Percentiles rank a stretch among this genome's conserved stretches.
Evolutionary conservation across 176 grass and related monocot genomes (phyloP).

Genomic region (Carex pumila): DNA sequence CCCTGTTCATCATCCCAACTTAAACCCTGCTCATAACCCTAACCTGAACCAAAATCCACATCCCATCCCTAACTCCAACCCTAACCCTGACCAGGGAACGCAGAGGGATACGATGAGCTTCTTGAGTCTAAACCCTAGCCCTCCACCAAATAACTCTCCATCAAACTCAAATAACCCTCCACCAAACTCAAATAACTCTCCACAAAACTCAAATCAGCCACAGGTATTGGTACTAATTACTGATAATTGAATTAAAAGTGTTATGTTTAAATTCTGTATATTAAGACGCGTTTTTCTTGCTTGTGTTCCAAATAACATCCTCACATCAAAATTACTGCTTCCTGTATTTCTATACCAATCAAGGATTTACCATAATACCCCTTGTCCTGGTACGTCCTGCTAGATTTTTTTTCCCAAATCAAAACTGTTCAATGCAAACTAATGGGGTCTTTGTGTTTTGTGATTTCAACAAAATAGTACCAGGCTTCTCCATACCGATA

Average conservation of each 20-base stretch:
- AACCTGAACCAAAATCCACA: background rate
- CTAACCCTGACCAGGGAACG: background rate
- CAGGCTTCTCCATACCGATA: background rate
- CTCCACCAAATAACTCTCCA: background rate
- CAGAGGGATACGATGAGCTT: conserved; percentile 1
- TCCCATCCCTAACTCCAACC: background rate
- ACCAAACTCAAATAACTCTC: background rate
- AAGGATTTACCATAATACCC: background rate
- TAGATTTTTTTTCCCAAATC: background rate
- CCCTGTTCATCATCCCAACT: background rate
- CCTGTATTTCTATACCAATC: background rate
- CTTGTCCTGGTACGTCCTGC: background rate
- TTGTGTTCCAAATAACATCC: background rate
- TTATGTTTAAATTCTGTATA: background rate
- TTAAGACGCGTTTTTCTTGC: background rate
- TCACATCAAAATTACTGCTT: background rate
- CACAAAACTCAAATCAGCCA: background rate
- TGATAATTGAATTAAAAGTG: background rate
- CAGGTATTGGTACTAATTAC: background rate
- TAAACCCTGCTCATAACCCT: background rate
- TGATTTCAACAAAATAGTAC: background rate
- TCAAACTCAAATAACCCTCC: background rate
- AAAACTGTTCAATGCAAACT: background rate
- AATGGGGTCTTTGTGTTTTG: background rate
- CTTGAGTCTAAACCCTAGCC: background rate